Percentiles rank a stretch among this genome's conserved stretches.
Conservation (phyloP, 352 stramenopile genomes). For the Globisporangium recalcitrans region DNA sequence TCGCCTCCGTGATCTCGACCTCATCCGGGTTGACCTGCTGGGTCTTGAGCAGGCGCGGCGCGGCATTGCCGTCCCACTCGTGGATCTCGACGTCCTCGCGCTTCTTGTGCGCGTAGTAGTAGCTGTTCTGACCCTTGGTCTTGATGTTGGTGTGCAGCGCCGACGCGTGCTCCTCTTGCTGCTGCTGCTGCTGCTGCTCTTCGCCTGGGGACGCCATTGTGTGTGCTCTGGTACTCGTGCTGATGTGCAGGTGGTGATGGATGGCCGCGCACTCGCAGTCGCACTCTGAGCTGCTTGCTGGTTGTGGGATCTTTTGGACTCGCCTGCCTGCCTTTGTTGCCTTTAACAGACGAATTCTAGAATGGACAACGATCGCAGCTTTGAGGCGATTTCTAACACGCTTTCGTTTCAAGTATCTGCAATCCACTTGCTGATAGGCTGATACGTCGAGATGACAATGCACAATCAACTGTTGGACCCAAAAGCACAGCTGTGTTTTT, state of each 20-base stretch:
- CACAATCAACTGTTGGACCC: too few relatives aligned
- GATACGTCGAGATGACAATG: too few relatives aligned
- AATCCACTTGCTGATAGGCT: too few relatives aligned
- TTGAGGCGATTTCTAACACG: too few relatives aligned
- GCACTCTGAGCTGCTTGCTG: not conserved
- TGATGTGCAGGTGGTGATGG: not conserved
- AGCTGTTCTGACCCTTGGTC: conserved; percentile 78
- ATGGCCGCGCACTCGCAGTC: not conserved
- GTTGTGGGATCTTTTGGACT: not conserved
- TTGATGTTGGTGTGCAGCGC: conserved; percentile 82
- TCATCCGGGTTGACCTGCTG: conserved; percentile 27
- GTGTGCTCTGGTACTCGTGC: not conserved
- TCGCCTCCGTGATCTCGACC: conserved; percentile 39
- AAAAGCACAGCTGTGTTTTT: too few relatives aligned
- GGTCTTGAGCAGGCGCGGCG: conserved; percentile 68
- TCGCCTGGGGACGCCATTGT: conserved; percentile 10
- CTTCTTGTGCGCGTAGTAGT: conserved; percentile 88
- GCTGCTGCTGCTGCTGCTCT: not conserved
- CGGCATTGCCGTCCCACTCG: conserved; percentile 77
- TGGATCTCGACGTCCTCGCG: conserved; percentile 74
- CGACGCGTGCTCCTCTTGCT: conserved; percentile 23
- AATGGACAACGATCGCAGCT: conserved; percentile 1
- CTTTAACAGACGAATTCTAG: not conserved
- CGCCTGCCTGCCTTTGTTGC: not conserved
- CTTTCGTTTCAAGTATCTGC: too few relatives aligned